phyloP scores from a whole-genome alignment of 148 eudicot genomes.

The Polygonum maritimum region DNA sequence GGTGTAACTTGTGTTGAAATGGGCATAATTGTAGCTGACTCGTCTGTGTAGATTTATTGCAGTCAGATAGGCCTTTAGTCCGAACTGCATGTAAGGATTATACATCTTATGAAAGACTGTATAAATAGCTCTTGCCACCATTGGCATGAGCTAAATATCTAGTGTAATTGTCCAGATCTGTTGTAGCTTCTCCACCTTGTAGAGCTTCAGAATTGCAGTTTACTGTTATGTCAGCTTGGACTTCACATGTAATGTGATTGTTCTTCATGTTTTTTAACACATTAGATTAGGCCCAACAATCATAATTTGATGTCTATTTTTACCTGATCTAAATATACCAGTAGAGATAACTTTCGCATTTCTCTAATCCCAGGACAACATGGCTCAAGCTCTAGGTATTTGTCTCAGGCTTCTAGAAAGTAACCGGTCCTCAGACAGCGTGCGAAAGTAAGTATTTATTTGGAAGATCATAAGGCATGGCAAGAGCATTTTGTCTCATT shows the following conservation, averaged over 20 bases:
- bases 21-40: neutral
- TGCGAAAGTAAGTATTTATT: constrained; percentile 63
- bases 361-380: constrained; percentile 50
- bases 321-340: neutral
- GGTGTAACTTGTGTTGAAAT: neutral
- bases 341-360: neutral
- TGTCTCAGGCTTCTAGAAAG: constrained; percentile 88
- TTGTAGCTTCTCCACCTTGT: neutral
- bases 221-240: neutral
- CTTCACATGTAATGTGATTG: neutral
- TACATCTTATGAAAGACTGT: neutral
- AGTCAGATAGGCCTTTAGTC: neutral
- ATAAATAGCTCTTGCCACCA: neutral
- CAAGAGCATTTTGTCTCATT: neutral
- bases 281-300: neutral
- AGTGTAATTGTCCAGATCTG: neutral
- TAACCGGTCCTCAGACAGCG: constrained; percentile 89
- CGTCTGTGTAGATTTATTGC: neutral
- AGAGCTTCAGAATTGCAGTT: neutral
- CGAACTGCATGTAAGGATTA: neutral
- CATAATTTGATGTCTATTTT: neutral
- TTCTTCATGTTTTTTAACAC: constrained; percentile 1
- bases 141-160: neutral
- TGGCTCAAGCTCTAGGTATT: constrained; percentile 90
- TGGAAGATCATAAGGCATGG: neutral